These are phyloP conservation scores for Sclerotinia borealis DNA, from an alignment of 2,329 filamentous ascomycete genomes.

Conservation along the genomic window DNA sequence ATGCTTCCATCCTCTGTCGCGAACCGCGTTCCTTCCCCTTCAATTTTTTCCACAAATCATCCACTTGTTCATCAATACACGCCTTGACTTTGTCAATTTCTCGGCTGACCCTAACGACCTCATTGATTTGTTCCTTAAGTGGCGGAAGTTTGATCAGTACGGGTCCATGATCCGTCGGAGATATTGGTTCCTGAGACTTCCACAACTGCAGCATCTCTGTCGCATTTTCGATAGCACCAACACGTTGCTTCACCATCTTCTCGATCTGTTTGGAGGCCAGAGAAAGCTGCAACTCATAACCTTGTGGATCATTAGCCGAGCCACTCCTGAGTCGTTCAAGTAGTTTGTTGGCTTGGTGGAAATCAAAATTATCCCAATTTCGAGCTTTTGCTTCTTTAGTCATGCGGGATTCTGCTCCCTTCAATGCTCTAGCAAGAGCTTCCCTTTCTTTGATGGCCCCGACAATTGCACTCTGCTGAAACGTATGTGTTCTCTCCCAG, in stretches of 20 bases:
- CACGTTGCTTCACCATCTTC: no score
- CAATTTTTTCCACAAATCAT: neutral
- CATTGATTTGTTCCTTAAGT: neutral
- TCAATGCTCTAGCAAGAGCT: neutral
- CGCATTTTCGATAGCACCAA: no score
- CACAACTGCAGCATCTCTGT: neutral
- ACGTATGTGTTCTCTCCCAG: neutral
- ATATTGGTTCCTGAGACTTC: neutral
- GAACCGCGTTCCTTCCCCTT: neutral
- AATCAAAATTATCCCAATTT: neutral
- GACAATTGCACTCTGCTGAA: neutral
- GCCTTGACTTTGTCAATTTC: no score
- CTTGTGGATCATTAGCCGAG: accelerated
- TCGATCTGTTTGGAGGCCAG: no score
- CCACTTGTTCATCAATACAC: neutral
- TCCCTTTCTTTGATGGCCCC: neutral
- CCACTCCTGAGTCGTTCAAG: neutral
- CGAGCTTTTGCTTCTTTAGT: neutral
- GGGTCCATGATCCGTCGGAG: neutral
- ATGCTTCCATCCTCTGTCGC: neutral
- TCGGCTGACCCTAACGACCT: neutral
- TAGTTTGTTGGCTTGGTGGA: neutral
- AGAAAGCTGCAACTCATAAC: neutral
- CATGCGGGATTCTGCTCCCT: neutral
- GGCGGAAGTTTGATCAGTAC: neutral